Evolutionary conservation across 1,284 basidiomycete genomes (phyloP).

Genomic region (Ganoderma resinaceum): DNA sequence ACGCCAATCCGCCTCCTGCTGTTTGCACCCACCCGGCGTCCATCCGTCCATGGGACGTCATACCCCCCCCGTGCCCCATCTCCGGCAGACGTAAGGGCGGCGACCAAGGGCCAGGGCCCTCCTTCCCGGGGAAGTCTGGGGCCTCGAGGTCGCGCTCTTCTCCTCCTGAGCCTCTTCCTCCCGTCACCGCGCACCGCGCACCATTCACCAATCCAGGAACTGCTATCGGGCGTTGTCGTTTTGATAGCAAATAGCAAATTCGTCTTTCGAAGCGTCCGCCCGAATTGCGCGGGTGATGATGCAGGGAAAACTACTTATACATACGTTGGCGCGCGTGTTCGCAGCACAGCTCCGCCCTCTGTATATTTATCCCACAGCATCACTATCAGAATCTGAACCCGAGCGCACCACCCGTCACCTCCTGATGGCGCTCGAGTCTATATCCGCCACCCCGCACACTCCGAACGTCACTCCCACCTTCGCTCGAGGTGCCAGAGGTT

Average conservation of each 20-base stretch:
- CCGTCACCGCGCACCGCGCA: not conserved
- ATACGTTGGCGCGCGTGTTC: not conserved
- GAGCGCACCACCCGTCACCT: not conserved
- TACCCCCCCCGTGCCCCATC: slow-evolving; percentile 3
- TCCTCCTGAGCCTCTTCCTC: not conserved
- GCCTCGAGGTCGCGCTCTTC: not conserved
- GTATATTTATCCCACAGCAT: not conserved
- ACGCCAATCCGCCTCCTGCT: not conserved
- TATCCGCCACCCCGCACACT: not conserved
- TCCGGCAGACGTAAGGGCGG: slow-evolving; percentile 1
- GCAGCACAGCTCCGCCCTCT: not conserved
- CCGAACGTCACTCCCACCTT: not conserved
- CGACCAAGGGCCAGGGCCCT: not conserved
- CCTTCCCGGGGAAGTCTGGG: not conserved
- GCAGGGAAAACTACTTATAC: not conserved
- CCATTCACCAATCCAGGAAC: not conserved
- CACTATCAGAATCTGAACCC: not conserved
- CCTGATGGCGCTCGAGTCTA: slow-evolving; percentile 2
- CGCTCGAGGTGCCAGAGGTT: too few relatives aligned
- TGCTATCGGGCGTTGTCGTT: not conserved
- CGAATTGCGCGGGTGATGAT: not conserved
- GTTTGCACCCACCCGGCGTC: not conserved
- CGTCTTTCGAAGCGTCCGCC: not conserved
- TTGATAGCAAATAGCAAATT: not conserved
- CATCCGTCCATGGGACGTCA: not conserved